Evolutionary conservation across 2,329 filamentous ascomycete species (phyloP).

Genomic region (Cadophora luteo-olivacea): DNA sequence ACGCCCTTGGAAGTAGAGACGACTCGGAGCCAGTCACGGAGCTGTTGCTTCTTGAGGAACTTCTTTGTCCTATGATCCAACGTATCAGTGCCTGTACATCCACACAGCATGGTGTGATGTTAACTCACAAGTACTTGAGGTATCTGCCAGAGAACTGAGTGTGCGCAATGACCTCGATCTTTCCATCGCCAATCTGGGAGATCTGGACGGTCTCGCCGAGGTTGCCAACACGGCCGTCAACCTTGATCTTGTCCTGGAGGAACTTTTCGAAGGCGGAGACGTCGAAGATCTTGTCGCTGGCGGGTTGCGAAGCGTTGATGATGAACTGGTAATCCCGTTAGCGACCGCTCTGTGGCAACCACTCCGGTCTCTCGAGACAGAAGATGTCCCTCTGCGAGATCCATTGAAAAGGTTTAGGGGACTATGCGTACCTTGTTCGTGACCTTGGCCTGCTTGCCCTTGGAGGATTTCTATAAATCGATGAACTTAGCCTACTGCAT

Average conservation of each 20-base stretch:
- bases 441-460: conserved; percentile 79
- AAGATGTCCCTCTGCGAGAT: neutral
- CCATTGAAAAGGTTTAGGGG: neutral
- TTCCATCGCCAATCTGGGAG: conserved; percentile 90
- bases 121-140: conserved; percentile 96
- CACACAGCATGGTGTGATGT: neutral
- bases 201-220: conserved; percentile 93
- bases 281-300: conserved; percentile 99
- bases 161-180: conserved; percentile 97
- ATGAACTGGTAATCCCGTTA: conserved; percentile 72
- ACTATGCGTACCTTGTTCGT: conserved; percentile 44
- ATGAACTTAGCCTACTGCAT: conserved; percentile 95
- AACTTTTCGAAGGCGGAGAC: conserved; percentile 99
- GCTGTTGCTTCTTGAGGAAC: conserved; percentile 99
- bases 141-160: conserved; percentile 98
- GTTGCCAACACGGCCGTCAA: conserved; percentile 97
- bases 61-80: conserved; percentile 84
- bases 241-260: conserved; percentile 99
- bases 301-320: conserved; percentile 99
- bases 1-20: conserved; percentile 98
- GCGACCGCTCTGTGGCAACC: neutral
- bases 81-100: conserved; percentile 36
- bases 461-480: conserved; percentile 61
- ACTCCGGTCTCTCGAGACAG: neutral
- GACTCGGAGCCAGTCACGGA: conserved; percentile 99